A percentile compares a stretch with the other conserved stretches of the same genome.
phyloP scores from a whole-genome alignment of 208 protist genomes.

The Trypanosomatidae sp. region DNA sequence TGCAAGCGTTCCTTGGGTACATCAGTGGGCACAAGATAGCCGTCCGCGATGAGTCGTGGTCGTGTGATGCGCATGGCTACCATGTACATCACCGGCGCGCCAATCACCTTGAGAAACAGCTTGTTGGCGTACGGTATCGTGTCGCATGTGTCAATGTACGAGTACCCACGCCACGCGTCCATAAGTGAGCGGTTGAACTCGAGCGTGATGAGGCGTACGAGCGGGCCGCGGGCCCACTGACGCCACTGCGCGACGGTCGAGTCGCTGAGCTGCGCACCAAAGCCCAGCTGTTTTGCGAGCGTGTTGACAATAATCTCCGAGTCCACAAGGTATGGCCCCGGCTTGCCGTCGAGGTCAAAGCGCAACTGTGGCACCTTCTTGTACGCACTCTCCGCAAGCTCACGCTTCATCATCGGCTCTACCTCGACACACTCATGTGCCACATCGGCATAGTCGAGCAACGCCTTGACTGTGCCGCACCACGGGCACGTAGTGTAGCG shows the following conservation, averaged over 20 bases:
- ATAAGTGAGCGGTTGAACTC: constrained; percentile 71
- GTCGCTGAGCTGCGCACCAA: constrained; percentile 44
- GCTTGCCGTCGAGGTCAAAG: constrained; percentile 33
- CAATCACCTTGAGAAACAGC: constrained; percentile 80
- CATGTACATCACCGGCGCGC: constrained; percentile 84
- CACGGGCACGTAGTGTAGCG: constrained; percentile 88
- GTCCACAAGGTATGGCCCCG: constrained; percentile 63
- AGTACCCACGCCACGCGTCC: constrained; percentile 68
- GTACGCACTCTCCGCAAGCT: constrained; percentile 58
- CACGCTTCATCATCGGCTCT: constrained; percentile 82
- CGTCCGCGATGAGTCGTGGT: constrained; percentile 53
- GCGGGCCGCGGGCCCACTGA: constrained; percentile 58
- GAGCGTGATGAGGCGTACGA: constrained; percentile 73
- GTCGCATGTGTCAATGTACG: constrained; percentile 81
- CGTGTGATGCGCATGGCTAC: constrained; percentile 59
- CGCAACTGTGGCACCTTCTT: constrained; percentile 87
- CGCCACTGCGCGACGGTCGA: constrained; percentile 63
- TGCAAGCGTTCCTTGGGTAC: constrained; percentile 41
- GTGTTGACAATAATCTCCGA: constrained; percentile 70
- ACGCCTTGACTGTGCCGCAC: constrained; percentile 79
- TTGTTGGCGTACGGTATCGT: constrained; percentile 82
- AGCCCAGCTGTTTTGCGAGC: constrained; percentile 39
- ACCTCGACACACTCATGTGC: constrained; percentile 75
- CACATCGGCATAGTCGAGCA: constrained; percentile 73
- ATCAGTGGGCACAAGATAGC: constrained; percentile 39